These are phyloP conservation scores for Trichoderma virens DNA, from an alignment of 495 filamentous ascomycete species.

Conservation along the genomic window DNA sequence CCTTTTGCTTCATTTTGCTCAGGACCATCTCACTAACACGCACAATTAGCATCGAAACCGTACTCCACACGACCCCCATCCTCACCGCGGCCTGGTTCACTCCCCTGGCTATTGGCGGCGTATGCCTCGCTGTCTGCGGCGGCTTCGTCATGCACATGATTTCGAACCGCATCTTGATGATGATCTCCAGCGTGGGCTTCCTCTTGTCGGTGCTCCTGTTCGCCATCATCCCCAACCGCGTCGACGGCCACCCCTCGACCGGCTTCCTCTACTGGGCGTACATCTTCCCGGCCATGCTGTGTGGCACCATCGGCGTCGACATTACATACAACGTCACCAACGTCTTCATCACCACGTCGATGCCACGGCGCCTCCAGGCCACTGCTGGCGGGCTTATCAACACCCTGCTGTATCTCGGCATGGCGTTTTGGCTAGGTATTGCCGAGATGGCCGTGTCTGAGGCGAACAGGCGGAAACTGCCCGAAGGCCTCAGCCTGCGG, in stretches of 20 bases:
- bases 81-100: conserved; percentile 71
- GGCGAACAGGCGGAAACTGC: conserved; percentile 32
- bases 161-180: conserved; percentile 60
- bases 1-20: not conserved
- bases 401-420: conserved; percentile 63
- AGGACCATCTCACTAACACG: not conserved
- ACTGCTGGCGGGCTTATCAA: conserved; percentile 60
- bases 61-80: conserved; percentile 59
- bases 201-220: conserved; percentile 61
- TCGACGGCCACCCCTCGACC: conserved; percentile 2
- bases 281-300: conserved; percentile 76
- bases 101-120: conserved; percentile 69
- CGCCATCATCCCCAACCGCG: conserved; percentile 52
- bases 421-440: conserved; percentile 70
- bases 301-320: conserved; percentile 74
- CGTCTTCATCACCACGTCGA: conserved; percentile 72
- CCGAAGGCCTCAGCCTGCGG: conserved; percentile 29
- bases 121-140: conserved; percentile 60
- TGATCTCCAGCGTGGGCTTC: conserved; percentile 59
- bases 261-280: conserved; percentile 53
- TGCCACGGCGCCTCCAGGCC: conserved; percentile 64
- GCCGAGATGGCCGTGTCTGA: conserved; percentile 57
- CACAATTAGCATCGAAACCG: conserved; percentile 49
- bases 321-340: conserved; percentile 78
- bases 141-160: conserved; percentile 73